These are phyloP conservation scores for Lumnitzera littorea DNA, from an alignment of 345 rosid genomes.

Conservation along the genomic window DNA sequence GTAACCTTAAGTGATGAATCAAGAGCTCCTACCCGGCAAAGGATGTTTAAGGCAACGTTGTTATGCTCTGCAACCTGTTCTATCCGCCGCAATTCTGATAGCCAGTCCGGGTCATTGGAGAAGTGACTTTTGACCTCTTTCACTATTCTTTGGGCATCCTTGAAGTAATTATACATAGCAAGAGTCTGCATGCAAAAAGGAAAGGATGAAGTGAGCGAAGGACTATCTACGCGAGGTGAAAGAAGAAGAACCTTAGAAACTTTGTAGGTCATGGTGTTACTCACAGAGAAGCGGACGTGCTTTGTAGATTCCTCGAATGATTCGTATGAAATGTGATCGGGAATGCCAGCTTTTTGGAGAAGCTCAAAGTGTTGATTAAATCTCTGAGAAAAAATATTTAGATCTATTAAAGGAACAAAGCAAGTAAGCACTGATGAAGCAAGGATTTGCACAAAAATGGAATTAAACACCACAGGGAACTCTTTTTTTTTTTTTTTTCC, in stretches of 20 bases:
- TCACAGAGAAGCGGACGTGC: constrained; percentile 67
- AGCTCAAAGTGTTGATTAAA: constrained; percentile 92
- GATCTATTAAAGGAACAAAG: background rate
- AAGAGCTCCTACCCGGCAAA: constrained; percentile 40
- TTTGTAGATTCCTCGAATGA: constrained; percentile 70
- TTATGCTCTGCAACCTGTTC: constrained; percentile 97
- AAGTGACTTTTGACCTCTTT: constrained; percentile 77
- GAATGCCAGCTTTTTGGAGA: constrained; percentile 85
- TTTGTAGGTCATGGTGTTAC: constrained; percentile 12
- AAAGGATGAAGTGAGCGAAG: background rate
- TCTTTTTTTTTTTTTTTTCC: background rate
- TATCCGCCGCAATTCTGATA: constrained; percentile 59
- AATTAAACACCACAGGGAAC: background rate
- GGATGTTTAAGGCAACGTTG: constrained; percentile 58
- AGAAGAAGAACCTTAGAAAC: too few species aligned
- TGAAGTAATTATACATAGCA: constrained; percentile 63
- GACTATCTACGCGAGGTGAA: background rate
- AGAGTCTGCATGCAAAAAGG: constrained; percentile 33
- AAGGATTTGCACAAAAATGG: background rate
- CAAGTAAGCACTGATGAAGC: background rate
- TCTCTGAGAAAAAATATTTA: constrained; percentile 36
- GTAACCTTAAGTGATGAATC: constrained; percentile 83
- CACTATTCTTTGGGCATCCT: constrained; percentile 76
- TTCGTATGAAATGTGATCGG: constrained; percentile 61
- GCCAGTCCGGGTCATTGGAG: constrained; percentile 56